Percentiles rank a stretch among this genome's conserved stretches.
These are phyloP conservation scores for Arachnopeziza araneosa DNA, from an alignment of 2,329 filamentous ascomycete species.

Conservation along the genomic window DNA sequence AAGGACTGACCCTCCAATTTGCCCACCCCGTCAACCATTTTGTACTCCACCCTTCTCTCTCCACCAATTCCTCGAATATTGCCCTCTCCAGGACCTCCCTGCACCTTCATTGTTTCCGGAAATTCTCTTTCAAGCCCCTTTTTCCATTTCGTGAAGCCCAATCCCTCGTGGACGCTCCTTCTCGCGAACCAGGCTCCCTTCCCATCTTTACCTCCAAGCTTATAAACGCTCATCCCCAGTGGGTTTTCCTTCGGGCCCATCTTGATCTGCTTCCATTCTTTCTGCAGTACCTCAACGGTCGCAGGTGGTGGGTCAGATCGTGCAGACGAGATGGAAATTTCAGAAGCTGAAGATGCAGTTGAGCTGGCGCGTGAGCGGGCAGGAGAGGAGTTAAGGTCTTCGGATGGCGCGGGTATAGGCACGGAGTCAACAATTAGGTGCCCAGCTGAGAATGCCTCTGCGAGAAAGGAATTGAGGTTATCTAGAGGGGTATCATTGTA, in stretches of 20 bases:
- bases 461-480: slow-evolving; percentile 48
- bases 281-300: slow-evolving; percentile 57
- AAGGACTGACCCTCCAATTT: slow-evolving; percentile 52
- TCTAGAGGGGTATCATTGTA: slow-evolving; percentile 44
- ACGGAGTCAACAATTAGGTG: slow-evolving; percentile 73
- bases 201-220: slow-evolving; percentile 71
- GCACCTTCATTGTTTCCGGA: slow-evolving; percentile 65
- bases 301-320: slow-evolving; percentile 37
- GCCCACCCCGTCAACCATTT: slow-evolving; percentile 49
- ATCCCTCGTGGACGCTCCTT: slow-evolving; percentile 72
- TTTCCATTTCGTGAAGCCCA: slow-evolving; percentile 74
- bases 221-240: slow-evolving; percentile 71
- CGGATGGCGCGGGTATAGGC: slow-evolving; percentile 48
- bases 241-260: slow-evolving; percentile 68
- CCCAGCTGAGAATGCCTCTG: slow-evolving; percentile 57
- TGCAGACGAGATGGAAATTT: slow-evolving; percentile 47
- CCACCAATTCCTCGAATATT: slow-evolving; percentile 82
- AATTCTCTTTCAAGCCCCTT: slow-evolving; percentile 75
- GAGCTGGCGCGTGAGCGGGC: slow-evolving; percentile 53
- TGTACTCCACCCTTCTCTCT: slow-evolving; percentile 65
- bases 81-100: slow-evolving; percentile 64
- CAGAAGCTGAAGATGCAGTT: slow-evolving; percentile 39
- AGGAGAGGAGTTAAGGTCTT: slow-evolving; percentile 35
- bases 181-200: slow-evolving; percentile 87
- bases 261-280: slow-evolving; percentile 80